Evolutionary conservation across 2,329 filamentous ascomycete species (phyloP).

Genomic region (Nigrograna mackinnonii): DNA sequence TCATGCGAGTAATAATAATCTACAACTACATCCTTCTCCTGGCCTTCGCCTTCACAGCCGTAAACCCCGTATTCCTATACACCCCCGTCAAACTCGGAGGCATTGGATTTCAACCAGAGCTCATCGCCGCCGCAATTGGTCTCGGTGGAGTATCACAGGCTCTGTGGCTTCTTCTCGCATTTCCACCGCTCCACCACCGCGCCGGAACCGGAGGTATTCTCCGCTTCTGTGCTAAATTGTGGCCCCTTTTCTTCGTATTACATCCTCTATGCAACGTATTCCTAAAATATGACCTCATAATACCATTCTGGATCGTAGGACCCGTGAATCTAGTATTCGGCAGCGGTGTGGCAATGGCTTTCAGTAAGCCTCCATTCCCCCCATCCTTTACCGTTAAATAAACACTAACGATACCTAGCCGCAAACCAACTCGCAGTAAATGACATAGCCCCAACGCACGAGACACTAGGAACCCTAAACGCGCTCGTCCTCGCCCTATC

Average conservation of each 20-base stretch:
- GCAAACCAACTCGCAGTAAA: slow-evolving; percentile 74
- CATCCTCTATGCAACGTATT: slow-evolving; percentile 62
- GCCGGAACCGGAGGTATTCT: slow-evolving; percentile 70
- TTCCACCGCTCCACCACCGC: slow-evolving; percentile 68
- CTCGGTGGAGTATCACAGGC: slow-evolving; percentile 69
- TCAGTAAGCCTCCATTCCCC: slow-evolving; percentile 51
- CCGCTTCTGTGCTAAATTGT: slow-evolving; percentile 58
- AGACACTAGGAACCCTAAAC: slow-evolving; percentile 72
- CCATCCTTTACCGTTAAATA: neutral
- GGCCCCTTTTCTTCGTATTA: slow-evolving; percentile 66
- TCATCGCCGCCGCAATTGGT: slow-evolving; percentile 70
- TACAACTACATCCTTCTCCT: slow-evolving; percentile 71
- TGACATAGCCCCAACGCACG: slow-evolving; percentile 68
- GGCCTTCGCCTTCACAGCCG: slow-evolving; percentile 71
- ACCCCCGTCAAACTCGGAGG: slow-evolving; percentile 67
- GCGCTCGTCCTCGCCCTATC: slow-evolving; percentile 66
- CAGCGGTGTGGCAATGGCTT: slow-evolving; percentile 68
- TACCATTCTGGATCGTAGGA: slow-evolving; percentile 61
- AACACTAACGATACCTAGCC: slow-evolving; percentile 36
- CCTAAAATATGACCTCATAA: slow-evolving; percentile 49
- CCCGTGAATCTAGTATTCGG: slow-evolving; percentile 57
- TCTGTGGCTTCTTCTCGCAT: slow-evolving; percentile 70
- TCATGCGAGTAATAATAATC: slow-evolving; percentile 66
- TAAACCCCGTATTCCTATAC: slow-evolving; percentile 71
- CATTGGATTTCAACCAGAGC: slow-evolving; percentile 62